Evolutionary conservation across 2,329 filamentous ascomycete species (phyloP).

Genomic region (Macroventuria anomochaeta): DNA sequence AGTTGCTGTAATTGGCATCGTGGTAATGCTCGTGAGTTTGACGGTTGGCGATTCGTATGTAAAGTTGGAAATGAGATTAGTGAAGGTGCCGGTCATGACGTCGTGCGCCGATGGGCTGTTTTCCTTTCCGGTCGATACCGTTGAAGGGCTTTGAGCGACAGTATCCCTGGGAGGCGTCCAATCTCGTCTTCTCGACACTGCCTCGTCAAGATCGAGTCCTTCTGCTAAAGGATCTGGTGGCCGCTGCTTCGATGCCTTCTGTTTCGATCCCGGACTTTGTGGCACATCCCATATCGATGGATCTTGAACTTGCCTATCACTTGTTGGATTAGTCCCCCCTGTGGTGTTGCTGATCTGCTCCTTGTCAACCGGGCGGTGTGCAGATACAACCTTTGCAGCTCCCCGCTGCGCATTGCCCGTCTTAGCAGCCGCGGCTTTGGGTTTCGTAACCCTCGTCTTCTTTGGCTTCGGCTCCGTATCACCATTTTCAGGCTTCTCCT

Average conservation of each 20-base stretch:
- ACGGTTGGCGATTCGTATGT: conserved; percentile 29
- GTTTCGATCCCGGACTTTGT: conserved; percentile 27
- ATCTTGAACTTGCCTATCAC: conserved; percentile 1
- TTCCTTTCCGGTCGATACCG: conserved; percentile 34
- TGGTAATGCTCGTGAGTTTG: conserved; percentile 6
- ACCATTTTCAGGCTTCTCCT: conserved; percentile 22
- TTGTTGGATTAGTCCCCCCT: not conserved
- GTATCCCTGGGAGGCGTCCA: conserved; percentile 49
- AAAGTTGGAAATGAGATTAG: conserved; percentile 38
- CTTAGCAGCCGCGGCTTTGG: conserved; percentile 25
- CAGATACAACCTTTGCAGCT: conserved; percentile 27
- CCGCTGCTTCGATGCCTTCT: conserved; percentile 20
- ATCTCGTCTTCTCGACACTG: conserved; percentile 38
- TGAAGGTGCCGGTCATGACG: conserved; percentile 25
- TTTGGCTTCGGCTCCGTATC: conserved; percentile 33
- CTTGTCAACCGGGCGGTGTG: conserved; percentile 26
- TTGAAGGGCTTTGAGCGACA: conserved; percentile 13
- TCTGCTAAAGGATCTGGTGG: conserved; percentile 15
- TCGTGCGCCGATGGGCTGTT: conserved; percentile 22
- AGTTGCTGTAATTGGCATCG: conserved; percentile 8
- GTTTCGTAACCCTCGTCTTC: conserved; percentile 34
- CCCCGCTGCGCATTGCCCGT: conserved; percentile 22
- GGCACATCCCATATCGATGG: conserved; percentile 37
- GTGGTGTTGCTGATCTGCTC: conserved; percentile 1
- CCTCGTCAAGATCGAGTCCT: conserved; percentile 38